Evolutionary conservation across 2,329 filamentous ascomycete species (phyloP).

Genomic region (Sporothrix pallida): DNA sequence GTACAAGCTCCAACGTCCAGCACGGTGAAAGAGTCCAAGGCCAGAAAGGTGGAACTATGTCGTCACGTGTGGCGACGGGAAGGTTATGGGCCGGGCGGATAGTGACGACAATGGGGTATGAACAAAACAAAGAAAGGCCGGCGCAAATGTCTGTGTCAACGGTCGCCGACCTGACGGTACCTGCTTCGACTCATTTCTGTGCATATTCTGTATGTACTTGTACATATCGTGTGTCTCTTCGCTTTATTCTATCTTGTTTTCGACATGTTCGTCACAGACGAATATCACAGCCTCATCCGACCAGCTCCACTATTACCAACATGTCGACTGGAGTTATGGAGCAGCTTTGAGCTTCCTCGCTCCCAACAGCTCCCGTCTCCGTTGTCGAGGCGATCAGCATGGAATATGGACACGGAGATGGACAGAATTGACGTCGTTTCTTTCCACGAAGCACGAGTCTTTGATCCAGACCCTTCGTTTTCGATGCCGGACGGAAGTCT

Average conservation of each 20-base stretch:
- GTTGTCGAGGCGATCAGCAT: no score
- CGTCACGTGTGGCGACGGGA: conserved; percentile 33
- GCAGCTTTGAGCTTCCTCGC: no score
- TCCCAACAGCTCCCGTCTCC: no score
- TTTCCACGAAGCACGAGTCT: background rate
- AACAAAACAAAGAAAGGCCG: background rate
- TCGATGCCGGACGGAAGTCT: background rate
- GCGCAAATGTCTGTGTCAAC: no score
- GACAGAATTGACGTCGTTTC: conserved; percentile 16
- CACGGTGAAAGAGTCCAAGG: conserved; percentile 1
- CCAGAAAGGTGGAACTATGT: conserved; percentile 19
- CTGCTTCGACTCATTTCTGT: background rate
- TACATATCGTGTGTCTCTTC: no score
- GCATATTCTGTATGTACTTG: conserved; percentile 19
- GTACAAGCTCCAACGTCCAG: background rate
- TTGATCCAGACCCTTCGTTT: background rate
- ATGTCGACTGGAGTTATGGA: no score
- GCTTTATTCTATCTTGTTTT: background rate
- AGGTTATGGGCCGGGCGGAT: background rate
- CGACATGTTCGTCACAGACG: conserved; percentile 8
- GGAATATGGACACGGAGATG: no score
- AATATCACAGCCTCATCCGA: background rate
- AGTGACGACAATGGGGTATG: conserved; percentile 13
- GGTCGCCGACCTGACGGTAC: background rate
- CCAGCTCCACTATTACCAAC: no score